phyloP scores from a whole-genome alignment of 768 basidiomycete species.

The Chalciporus chontae region DNA sequence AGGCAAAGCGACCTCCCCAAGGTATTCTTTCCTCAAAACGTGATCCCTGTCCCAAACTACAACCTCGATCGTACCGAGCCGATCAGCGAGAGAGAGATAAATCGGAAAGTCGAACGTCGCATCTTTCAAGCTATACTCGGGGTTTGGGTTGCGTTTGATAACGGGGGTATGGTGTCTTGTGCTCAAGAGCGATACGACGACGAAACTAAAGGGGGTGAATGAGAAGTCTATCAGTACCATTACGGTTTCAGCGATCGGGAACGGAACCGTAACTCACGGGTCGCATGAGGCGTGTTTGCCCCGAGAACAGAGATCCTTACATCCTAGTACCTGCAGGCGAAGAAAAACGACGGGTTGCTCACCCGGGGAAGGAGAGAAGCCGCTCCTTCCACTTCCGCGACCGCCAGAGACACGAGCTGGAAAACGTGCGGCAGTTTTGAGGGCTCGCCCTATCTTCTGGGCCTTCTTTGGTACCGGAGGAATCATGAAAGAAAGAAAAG shows the following conservation, averaged over 20 bases:
- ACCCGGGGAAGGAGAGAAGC: slow-evolving; percentile 47
- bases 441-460: slow-evolving; percentile 54
- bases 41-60: slow-evolving; percentile 95
- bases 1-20: slow-evolving; percentile 80
- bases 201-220: slow-evolving; percentile 47
- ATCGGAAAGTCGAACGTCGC: slow-evolving; percentile 91
- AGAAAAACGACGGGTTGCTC: slow-evolving; percentile 67
- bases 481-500: too few relatives aligned
- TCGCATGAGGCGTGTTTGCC: slow-evolving; percentile 71
- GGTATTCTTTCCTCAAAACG: slow-evolving; percentile 79
- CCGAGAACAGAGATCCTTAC: slow-evolving; percentile 58
- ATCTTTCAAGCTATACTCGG: slow-evolving; percentile 59
- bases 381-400: slow-evolving; percentile 35
- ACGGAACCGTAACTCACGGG: slow-evolving; percentile 51
- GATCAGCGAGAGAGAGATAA: slow-evolving; percentile 70
- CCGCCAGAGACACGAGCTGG: slow-evolving; percentile 45
- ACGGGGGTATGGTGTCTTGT: slow-evolving; percentile 71
- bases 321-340: slow-evolving; percentile 64
- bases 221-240: slow-evolving; percentile 2
- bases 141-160: slow-evolving; percentile 67
- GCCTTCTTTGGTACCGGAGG: slow-evolving; percentile 39
- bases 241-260: background rate
- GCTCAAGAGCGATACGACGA: slow-evolving; percentile 59
- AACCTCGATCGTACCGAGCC: slow-evolving; percentile 72
- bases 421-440: slow-evolving; percentile 56